Percentiles rank a stretch among this genome's conserved stretches.
These are phyloP conservation scores for Eimeria sp. DNA, from an alignment of 169 alveolate genomes.

Conservation along the genomic window DNA sequence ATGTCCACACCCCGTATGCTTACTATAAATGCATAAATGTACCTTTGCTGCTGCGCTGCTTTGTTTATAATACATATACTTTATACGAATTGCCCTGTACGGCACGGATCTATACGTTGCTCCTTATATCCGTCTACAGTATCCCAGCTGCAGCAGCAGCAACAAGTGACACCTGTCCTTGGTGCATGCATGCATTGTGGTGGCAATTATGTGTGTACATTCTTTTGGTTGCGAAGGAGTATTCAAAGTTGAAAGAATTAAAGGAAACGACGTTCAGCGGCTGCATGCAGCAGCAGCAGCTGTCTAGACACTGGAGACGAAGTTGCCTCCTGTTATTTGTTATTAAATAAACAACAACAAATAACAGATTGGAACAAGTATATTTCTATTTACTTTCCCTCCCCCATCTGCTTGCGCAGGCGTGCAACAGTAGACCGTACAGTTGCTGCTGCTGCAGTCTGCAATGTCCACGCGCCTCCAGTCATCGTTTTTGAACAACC, in stretches of 20 bases:
- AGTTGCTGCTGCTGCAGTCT: constrained; percentile 98
- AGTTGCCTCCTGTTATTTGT: not conserved
- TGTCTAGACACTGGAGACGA: not conserved
- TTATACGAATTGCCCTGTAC: no score
- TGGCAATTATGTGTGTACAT: not conserved
- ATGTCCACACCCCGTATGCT: no score
- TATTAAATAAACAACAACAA: no score
- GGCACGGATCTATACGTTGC: no score
- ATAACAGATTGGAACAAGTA: not conserved
- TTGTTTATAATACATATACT: no score
- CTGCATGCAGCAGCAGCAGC: not conserved
- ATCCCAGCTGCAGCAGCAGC: no score
- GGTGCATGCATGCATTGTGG: not conserved
- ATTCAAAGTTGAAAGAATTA: not conserved
- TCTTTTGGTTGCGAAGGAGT: not conserved
- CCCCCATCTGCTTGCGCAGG: constrained; percentile 84
- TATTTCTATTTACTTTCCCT: constrained; percentile 2
- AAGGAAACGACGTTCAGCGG: not conserved
- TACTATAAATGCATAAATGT: no score
- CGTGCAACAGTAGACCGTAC: constrained; percentile 91
- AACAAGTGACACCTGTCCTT: no score
- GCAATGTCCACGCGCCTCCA: constrained; percentile 99
- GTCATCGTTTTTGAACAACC: constrained; percentile 97
- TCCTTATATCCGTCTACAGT: no score
- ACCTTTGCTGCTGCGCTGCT: no score